Evolutionary conservation across 345 rosid species (phyloP).

Genomic region (Lagerstroemia speciosa): DNA sequence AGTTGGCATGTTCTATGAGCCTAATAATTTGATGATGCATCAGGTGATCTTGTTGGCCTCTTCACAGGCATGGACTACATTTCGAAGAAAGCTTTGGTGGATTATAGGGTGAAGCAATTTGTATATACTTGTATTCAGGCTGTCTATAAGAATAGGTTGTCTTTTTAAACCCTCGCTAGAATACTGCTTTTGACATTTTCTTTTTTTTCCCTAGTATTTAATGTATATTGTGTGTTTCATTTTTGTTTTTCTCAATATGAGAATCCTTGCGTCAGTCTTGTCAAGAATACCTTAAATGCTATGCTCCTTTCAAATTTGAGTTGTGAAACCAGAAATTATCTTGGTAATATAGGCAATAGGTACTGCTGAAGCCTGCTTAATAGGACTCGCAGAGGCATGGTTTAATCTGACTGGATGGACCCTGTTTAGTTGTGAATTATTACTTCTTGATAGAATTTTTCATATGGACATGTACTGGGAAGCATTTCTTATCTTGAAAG

Average conservation of each 20-base stretch:
- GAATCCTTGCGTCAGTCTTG: background rate
- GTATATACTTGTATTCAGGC: slow-evolving; percentile 65
- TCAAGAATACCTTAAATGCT: background rate
- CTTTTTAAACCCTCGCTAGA: background rate
- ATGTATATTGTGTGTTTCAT: background rate
- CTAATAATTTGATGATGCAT: slow-evolving; percentile 19
- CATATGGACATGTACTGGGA: background rate
- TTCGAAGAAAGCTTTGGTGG: slow-evolving; percentile 45
- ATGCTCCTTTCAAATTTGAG: background rate
- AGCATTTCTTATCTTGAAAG: background rate
- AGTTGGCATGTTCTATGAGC: background rate
- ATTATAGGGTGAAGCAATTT: slow-evolving; percentile 62
- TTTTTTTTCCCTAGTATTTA: background rate
- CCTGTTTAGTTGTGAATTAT: background rate
- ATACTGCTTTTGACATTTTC: background rate
- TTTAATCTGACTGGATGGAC: background rate
- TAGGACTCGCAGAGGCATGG: background rate
- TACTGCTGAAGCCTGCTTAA: background rate
- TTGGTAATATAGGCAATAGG: background rate
- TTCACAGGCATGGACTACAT: slow-evolving; percentile 53
- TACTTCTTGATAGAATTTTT: background rate
- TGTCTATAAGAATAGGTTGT: slow-evolving; percentile 70
- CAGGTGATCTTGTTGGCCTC: slow-evolving; percentile 65
- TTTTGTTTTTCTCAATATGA: background rate
- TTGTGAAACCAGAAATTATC: background rate